These are phyloP conservation scores for Rhizoclosmatium sp. DNA, from an alignment of 192 early-diverging fungal species.

Conservation along the genomic window DNA sequence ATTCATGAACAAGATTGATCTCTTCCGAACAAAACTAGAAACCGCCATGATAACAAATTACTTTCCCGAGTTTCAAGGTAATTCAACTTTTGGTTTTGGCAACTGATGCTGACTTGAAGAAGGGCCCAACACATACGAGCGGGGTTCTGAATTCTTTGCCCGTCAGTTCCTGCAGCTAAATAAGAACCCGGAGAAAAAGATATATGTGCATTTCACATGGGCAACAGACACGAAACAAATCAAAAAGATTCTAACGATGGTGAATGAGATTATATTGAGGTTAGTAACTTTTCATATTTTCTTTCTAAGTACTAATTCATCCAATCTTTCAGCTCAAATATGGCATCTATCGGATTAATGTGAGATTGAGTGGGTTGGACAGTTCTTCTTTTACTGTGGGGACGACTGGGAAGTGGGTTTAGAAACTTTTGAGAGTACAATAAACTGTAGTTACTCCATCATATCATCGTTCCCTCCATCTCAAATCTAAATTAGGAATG, in stretches of 20 bases:
- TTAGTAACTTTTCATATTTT: background rate
- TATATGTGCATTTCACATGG: constrained; percentile 69
- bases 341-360: constrained; percentile 18
- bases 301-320: background rate
- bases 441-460: background rate
- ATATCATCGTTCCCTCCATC: background rate
- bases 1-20: constrained; percentile 74
- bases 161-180: constrained; percentile 50
- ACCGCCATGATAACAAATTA: constrained; percentile 55
- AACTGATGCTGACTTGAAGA: background rate
- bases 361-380: background rate
- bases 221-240: constrained; percentile 71
- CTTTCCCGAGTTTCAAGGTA: constrained; percentile 65
- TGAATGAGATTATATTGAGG: constrained; percentile 44
- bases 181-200: constrained; percentile 53
- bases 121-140: constrained; percentile 58
- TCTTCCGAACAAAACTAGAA: constrained; percentile 62
- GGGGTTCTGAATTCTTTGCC: constrained; percentile 56
- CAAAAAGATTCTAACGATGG: constrained; percentile 48
- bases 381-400: background rate
- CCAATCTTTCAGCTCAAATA: constrained; percentile 6
- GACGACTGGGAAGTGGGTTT: too few species aligned
- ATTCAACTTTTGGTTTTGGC: background rate
- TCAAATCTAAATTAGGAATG: too few species aligned
- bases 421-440: background rate